Percentiles rank a stretch among this genome's conserved stretches.
Conservation (phyloP, 2,329 filamentous ascomycete genomes). For the Aotearoamyces nothofagi region DNA sequence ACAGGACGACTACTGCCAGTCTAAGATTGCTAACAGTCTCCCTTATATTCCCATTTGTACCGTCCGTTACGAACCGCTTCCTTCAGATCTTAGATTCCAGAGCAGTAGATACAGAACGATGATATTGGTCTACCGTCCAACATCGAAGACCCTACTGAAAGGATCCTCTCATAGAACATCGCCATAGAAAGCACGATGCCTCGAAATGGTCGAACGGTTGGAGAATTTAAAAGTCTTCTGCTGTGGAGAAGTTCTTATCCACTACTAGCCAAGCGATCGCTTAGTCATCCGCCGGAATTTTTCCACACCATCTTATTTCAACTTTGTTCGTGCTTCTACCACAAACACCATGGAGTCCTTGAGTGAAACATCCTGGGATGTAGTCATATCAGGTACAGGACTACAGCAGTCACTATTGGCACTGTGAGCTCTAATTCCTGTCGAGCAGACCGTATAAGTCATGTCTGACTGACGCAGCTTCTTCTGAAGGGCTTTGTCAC, state of each 20-base stretch:
- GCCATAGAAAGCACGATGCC: constrained; percentile 19
- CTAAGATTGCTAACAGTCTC: too few relatives aligned
- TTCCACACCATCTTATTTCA: too few relatives aligned
- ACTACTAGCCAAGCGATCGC: not conserved
- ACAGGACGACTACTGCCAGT: too few relatives aligned
- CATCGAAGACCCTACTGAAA: constrained; percentile 39
- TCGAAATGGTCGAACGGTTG: constrained; percentile 25
- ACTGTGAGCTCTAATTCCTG: constrained; percentile 35
- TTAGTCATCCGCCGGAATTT: constrained; percentile 5
- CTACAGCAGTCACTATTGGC: constrained; percentile 67
- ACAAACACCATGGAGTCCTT: constrained; percentile 51
- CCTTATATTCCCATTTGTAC: too few relatives aligned
- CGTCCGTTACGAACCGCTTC: constrained; percentile 72
- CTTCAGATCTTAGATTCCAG: constrained; percentile 60
- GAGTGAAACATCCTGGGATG: constrained; percentile 62
- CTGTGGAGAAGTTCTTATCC: constrained; percentile 2
- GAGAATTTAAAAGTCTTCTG: constrained; percentile 19
- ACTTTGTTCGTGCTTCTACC: constrained; percentile 5
- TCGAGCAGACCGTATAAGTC: constrained; percentile 17
- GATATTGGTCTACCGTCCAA: constrained; percentile 47
- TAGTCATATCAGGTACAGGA: constrained; percentile 65
- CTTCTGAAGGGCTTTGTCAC: constrained; percentile 67
- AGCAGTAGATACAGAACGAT: constrained; percentile 79
- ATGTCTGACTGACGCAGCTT: constrained; percentile 61
- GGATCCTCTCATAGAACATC: constrained; percentile 22